These are phyloP conservation scores for Hanseniaspora lindneri DNA, from an alignment of 805 yeast species.

Conservation along the genomic window DNA sequence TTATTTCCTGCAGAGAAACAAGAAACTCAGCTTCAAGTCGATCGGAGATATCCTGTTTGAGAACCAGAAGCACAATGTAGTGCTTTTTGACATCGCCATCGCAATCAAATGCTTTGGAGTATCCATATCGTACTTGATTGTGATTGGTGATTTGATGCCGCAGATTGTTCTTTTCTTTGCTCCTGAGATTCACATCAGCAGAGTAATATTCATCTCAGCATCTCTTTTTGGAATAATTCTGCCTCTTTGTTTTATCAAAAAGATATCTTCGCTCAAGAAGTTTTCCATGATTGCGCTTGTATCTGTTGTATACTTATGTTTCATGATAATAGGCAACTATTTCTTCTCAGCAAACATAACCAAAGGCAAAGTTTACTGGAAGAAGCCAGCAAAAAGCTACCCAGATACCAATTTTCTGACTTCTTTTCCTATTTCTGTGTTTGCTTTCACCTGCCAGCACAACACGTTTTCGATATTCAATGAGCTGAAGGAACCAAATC, in stretches of 20 bases:
- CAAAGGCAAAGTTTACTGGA: slow-evolving; percentile 40
- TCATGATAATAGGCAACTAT: slow-evolving; percentile 64
- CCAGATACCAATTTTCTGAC: slow-evolving; percentile 40
- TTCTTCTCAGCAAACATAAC: slow-evolving; percentile 25
- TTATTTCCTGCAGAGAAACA: slow-evolving; percentile 50
- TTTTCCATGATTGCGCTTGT: slow-evolving; percentile 74
- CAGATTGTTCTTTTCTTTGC: slow-evolving; percentile 29
- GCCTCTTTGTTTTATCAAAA: slow-evolving; percentile 57
- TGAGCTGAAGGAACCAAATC: slow-evolving; percentile 52
- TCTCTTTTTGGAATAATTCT: slow-evolving; percentile 38
- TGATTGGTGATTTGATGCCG: slow-evolving; percentile 62
- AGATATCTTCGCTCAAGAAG: slow-evolving; percentile 70
- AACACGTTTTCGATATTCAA: slow-evolving; percentile 84
- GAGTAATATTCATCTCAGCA: slow-evolving; percentile 32
- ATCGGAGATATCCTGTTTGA: slow-evolving; percentile 57
- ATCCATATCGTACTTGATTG: slow-evolving; percentile 53
- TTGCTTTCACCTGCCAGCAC: slow-evolving; percentile 93
- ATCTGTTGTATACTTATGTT: slow-evolving; percentile 65
- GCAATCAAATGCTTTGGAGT: slow-evolving; percentile 65
- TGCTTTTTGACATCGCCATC: slow-evolving; percentile 54
- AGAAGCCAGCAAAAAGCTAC: slow-evolving; percentile 34
- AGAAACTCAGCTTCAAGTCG: slow-evolving; percentile 39
- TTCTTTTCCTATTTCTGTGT: slow-evolving; percentile 81
- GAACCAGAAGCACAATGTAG: slow-evolving; percentile 46
- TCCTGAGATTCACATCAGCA: slow-evolving; percentile 28